These are phyloP conservation scores for Sherardia arvensis DNA, from an alignment of 257 asterid species.

Conservation along the genomic window DNA sequence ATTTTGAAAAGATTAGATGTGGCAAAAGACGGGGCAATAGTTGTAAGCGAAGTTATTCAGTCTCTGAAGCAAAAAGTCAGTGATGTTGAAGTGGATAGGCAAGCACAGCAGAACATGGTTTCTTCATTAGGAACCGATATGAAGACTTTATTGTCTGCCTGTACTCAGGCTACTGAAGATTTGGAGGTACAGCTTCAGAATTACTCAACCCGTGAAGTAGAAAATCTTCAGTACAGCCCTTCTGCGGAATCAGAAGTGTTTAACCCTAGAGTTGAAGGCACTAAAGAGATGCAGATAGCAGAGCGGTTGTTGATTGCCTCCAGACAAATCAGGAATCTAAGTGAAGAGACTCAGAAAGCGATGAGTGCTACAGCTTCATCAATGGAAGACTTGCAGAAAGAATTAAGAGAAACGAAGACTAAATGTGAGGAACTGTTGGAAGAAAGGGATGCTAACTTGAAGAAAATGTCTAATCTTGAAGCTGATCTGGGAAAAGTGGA, in stretches of 20 bases:
- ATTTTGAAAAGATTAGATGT: slow-evolving; percentile 35
- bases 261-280: slow-evolving; percentile 26
- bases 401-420: slow-evolving; percentile 39
- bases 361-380: slow-evolving; percentile 28
- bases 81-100: slow-evolving; percentile 41
- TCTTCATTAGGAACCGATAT: slow-evolving; percentile 41
- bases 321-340: slow-evolving; percentile 37
- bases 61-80: slow-evolving; percentile 46
- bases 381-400: slow-evolving; percentile 38
- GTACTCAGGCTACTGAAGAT: slow-evolving; percentile 46
- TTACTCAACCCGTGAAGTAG: slow-evolving; percentile 30
- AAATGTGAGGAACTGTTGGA: slow-evolving; percentile 32
- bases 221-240: slow-evolving; percentile 26
- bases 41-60: slow-evolving; percentile 26
- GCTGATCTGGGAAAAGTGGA: slow-evolving; percentile 41
- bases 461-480: slow-evolving; percentile 50
- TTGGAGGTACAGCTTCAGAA: slow-evolving; percentile 37
- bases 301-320: slow-evolving; percentile 53
- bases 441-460: slow-evolving; percentile 48
- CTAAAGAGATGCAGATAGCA: slow-evolving; percentile 36
- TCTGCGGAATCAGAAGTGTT: slow-evolving; percentile 21
- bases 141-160: slow-evolving; percentile 54
- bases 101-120: slow-evolving; percentile 37
- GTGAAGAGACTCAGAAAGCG: slow-evolving; percentile 31
- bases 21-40: slow-evolving; percentile 32